Evolutionary conservation across 169 alveolate species (phyloP).

Genomic region (Toxoplasma gondii): DNA sequence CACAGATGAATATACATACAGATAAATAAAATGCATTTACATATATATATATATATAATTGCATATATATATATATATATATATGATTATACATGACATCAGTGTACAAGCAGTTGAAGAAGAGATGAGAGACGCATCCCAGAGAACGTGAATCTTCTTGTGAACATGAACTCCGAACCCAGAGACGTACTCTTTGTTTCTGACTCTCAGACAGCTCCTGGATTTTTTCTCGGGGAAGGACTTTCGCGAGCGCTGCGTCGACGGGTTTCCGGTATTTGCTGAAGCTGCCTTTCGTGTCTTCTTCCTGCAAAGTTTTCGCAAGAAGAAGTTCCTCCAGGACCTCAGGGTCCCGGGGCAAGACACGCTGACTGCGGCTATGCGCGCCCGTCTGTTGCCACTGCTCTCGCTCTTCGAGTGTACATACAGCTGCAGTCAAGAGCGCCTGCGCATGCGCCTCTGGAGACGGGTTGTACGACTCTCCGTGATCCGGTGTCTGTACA

Average conservation of each 20-base stretch:
- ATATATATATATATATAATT: not conserved
- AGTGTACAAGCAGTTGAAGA: not conserved
- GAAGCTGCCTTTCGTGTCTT: not conserved
- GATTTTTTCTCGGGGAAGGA: not conserved
- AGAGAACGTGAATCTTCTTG: not conserved
- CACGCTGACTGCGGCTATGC: not conserved
- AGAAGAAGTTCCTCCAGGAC: not conserved
- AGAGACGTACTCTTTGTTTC: not conserved
- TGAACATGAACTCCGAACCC: no score
- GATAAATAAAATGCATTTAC: not conserved
- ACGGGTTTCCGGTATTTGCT: not conserved
- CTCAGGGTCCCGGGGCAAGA: not conserved
- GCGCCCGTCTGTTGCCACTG: not conserved
- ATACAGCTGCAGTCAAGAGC: not conserved
- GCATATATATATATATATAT: not conserved
- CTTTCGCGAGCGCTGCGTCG: not conserved
- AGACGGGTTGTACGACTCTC: slow-evolving; percentile 26
- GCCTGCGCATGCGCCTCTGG: slow-evolving; percentile 24
- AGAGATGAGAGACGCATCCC: no score
- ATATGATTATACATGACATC: not conserved
- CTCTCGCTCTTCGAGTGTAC: not conserved
- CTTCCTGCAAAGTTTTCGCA: not conserved
- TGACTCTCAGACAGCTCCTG: not conserved
- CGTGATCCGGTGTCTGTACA: not conserved
- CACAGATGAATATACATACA: not conserved